Evolutionary conservation across 2,329 filamentous ascomycete genomes (phyloP), one percentile per base, ranked within the genome.

Genomic region (Eutypella sp.): DNA sequence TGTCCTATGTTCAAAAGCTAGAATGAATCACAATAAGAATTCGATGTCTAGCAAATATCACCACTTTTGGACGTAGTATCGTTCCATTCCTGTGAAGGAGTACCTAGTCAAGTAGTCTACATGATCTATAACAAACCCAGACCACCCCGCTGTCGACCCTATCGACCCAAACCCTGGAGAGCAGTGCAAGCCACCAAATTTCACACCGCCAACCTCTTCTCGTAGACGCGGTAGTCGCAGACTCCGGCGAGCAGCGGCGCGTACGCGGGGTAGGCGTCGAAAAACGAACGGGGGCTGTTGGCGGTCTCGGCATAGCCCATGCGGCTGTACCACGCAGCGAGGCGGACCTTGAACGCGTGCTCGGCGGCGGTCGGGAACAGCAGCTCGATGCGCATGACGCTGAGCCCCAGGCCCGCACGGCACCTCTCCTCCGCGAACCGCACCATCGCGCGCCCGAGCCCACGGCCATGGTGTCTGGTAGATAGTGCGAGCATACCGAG

Each of bases 401-500:
- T 25, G 4, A 53, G 34, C 15, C 51, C 51, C 8, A 52, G 34
- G 33, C 50, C 50, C 3, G 18, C 10, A 19, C 37, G 45, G 8
- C 54, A 48, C 44, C 54, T 50, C 8, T 39, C 44, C 50, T 66
- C 61, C n/a, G 57, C 58, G 45, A 64, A 66, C 11, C 22, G 38
- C 4, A 62, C 40, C 20, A 65, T 45, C 5, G 48, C 50, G 19
- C 55, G 45, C 0, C 61, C 63, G n/a, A 61, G 42, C 3, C 60
- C 61, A n/a, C 23, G 39, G 6, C 60, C 55, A 6, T 57, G 61
- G 36, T 50, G 40, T 8, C 44, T 2, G 9, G 52, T 46, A 11
- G 50, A 49, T 18, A 63, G 52, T 16, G 55, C 57, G 3, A 64
- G 45, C 52, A 64, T 55, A n/a, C 62, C 60, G 22, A 62, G 49